Evolutionary conservation across 176 grass and related monocot species (phyloP).

Genomic region (Pontederia paniculata): DNA sequence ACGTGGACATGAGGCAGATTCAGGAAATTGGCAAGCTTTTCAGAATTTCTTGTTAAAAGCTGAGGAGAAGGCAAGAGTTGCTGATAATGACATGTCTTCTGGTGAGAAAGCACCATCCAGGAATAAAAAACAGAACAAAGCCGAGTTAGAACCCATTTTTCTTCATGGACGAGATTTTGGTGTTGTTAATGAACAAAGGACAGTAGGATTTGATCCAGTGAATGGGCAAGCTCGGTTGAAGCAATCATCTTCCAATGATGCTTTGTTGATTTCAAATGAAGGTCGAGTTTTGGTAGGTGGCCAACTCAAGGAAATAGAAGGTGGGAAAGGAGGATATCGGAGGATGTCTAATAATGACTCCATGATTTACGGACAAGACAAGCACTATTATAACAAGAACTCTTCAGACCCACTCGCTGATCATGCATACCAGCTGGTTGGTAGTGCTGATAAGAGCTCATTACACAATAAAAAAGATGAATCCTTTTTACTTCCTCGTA

Average conservation of each 20-base stretch:
- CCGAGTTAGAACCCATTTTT: slow-evolving; percentile 49
- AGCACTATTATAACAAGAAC: slow-evolving; percentile 28
- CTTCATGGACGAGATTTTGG: slow-evolving; percentile 40
- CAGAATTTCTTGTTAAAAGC: slow-evolving; percentile 76
- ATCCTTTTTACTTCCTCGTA: slow-evolving; percentile 81
- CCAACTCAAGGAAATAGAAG: slow-evolving; percentile 79
- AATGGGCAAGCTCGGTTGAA: slow-evolving; percentile 53
- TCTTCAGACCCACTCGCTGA: slow-evolving; percentile 71
- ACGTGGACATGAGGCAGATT: slow-evolving; percentile 36
- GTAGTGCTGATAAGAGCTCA: slow-evolving; percentile 34
- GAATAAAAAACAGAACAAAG: slow-evolving; percentile 43
- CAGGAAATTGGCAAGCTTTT: slow-evolving; percentile 88
- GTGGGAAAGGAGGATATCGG: slow-evolving; percentile 40
- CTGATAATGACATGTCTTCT: slow-evolving; percentile 53
- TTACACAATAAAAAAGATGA: slow-evolving; percentile 51
- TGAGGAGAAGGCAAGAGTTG: slow-evolving; percentile 61
- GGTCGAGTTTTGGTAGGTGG: slow-evolving; percentile 35
- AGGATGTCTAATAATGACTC: slow-evolving; percentile 53
- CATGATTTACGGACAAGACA: slow-evolving; percentile 58
- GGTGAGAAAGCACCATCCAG: slow-evolving; percentile 40
- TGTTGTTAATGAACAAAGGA: slow-evolving; percentile 27
- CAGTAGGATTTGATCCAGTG: slow-evolving; percentile 43
- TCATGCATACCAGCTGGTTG: slow-evolving; percentile 35
- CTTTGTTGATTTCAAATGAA: slow-evolving; percentile 47
- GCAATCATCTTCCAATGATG: slow-evolving; percentile 50